These are phyloP conservation scores for Huntiella bhutanensis DNA, from an alignment of 2,329 filamentous ascomycete species.

Conservation along the genomic window DNA sequence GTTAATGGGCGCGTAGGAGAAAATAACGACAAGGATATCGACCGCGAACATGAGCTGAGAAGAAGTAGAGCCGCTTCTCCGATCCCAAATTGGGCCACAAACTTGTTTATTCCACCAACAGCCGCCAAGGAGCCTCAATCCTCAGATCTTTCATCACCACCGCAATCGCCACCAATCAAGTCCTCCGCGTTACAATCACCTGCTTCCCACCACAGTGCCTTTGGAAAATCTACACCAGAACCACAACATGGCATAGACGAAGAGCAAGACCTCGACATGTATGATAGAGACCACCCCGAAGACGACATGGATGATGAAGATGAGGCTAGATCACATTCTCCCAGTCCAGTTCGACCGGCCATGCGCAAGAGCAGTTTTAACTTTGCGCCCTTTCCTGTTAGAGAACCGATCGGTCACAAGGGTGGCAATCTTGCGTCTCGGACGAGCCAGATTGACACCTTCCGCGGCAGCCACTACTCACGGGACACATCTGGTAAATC, in stretches of 20 bases:
- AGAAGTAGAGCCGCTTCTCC: constrained; percentile 4
- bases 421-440: constrained; percentile 56
- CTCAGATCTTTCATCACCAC: neutral
- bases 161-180: constrained; percentile 1
- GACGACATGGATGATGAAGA: constrained; percentile 26
- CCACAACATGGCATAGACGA: neutral
- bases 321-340: constrained; percentile 46
- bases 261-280: constrained; percentile 8
- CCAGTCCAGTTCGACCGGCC: constrained; percentile 56
- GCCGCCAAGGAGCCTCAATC: constrained; percentile 1
- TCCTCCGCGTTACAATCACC: neutral
- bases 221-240: neutral
- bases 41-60: neutral
- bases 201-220: neutral
- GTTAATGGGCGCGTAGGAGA: neutral
- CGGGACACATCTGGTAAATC: constrained; percentile 57
- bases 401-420: constrained; percentile 76
- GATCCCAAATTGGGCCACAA: constrained; percentile 1
- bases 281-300: constrained; percentile 10
- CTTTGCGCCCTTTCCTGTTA: constrained; percentile 79
- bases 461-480: constrained; percentile 55
- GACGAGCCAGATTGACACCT: constrained; percentile 58
- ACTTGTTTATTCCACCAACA: constrained; percentile 4
- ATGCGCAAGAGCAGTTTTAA: constrained; percentile 88
- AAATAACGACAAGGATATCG: neutral